Evolutionary conservation across 2,329 filamentous ascomycete species (phyloP), one percentile per base, ranked within the genome.

Genomic region (Epichloe typhina): DNA sequence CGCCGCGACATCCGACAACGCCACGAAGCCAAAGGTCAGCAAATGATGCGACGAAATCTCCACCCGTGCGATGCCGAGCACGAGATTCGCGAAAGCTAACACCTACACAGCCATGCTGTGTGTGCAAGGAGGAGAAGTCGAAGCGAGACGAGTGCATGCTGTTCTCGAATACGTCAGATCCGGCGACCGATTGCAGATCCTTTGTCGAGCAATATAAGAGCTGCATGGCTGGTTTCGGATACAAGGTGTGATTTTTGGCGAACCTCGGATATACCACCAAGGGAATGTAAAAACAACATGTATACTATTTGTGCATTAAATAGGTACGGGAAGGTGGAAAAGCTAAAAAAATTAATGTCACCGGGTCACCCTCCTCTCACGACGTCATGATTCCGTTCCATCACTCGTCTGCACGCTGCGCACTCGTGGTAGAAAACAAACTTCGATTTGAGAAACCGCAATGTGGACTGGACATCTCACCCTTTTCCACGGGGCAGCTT

Each of bases 111-210:
- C 91, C 91, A 42, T 97, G 93, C 79, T 97, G 93, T 66, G 93
- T 97, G 33, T 98, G 93, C 80, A 96, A 90, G 66, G 82, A 93
- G 43, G 89, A 98, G 69, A 98, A 98, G 70, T 76, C 87, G 39
- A 79, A 79, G 59, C 88, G 93, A 56, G 93, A 98, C 72, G 90
- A 98, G 71, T 98, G 93, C 76, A 97, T 98, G 91, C 86, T 98
- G 51, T 96, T 97, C 74, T 95, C 88, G 51, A 89, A 80, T 55
- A 77, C 86, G 54, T 77, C 83, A 62, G 85, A 96, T 64, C 88
- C 93, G 39, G 79, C 87, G 61, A 77, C 80, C 62, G 89, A 94
- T 62, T 98, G 93, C 76, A 78, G 83, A 68, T 78, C 83, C 47
- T 77, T 88, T 55, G 86, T 98, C 56, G 80, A 88, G 31, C 82